Evolutionary conservation across 805 yeast genomes (phyloP), one percentile per base, ranked within the genome.

Genomic region (Zygotorulaspora florentina): DNA sequence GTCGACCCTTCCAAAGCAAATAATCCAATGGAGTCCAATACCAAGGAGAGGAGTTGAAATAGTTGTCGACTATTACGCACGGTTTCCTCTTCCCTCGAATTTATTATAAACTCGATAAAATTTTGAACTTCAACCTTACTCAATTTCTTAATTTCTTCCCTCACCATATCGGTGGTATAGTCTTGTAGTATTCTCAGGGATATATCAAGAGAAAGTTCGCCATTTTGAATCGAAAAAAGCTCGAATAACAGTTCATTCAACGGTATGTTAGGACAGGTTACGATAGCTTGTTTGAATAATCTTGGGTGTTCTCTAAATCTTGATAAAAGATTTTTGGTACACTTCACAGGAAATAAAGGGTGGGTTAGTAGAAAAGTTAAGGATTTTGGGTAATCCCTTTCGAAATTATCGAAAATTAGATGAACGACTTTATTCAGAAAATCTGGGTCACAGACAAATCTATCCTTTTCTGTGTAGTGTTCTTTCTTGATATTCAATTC

Each of bases 311-410:
- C 66, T 38, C 74, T 72, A 23, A 87, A 68, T 33, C 67, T 69
- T 12, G 70, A 59, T 36, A 91, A 66, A 37, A 90, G 62, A 1
- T 80, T 81, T 3, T 68, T 65, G 8, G 87, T 71, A 48, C 73
- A 76, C 15, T 72, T 67, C 12, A 70, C 64, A 8, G 97, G 96
- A 66, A 84, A 89, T 15, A 87, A 68, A 13, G 96, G 96, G 68
- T 91, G 96, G 2, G 96, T 85, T 51, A 91, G 71, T 28, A 90
- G 71, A 59, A 87, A 90, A 1, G 84, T 76, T 39, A 87, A 65
- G 2, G 88, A 72, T 67, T 56, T 82, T 81, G 42, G 93, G 75
- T 59, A 66, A 49, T 51, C 50, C 33, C 55, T 61, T 54, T 45
- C 51, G 50, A 55, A 61, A 15, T 46, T 55, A 17, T 54, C 52